Conservation (phyloP, 805 yeast genomes). For the Metschnikowia anglica region DNA sequence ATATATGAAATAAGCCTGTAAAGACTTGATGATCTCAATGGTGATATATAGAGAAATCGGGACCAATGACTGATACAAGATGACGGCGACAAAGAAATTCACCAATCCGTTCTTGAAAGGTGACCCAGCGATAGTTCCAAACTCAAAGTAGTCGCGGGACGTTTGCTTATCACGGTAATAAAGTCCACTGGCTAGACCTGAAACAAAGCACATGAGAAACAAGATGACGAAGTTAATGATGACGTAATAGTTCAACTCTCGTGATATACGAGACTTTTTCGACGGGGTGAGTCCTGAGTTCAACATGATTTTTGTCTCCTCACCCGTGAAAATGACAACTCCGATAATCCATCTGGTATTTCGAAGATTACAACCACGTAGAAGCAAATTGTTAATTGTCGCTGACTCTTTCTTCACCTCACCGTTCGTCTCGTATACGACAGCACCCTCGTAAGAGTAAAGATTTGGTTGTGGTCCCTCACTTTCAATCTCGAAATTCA, state of each 20-base stretch:
- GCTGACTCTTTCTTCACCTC: slow-evolving; percentile 55
- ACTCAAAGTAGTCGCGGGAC: slow-evolving; percentile 67
- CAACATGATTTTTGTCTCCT: slow-evolving; percentile 77
- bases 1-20: slow-evolving; percentile 73
- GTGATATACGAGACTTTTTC: slow-evolving; percentile 69
- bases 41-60: slow-evolving; percentile 80
- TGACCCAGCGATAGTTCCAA: slow-evolving; percentile 63
- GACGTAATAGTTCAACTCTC: slow-evolving; percentile 71
- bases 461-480: slow-evolving; percentile 83
- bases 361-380: slow-evolving; percentile 76
- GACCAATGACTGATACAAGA: slow-evolving; percentile 72
- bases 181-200: slow-evolving; percentile 71
- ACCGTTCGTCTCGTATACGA: slow-evolving; percentile 29
- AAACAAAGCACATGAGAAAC: slow-evolving; percentile 64
- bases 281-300: slow-evolving; percentile 80
- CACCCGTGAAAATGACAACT: slow-evolving; percentile 72
- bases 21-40: slow-evolving; percentile 74
- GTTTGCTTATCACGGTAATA: slow-evolving; percentile 47
- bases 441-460: slow-evolving; percentile 73
- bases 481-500: slow-evolving; percentile 68
- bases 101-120: slow-evolving; percentile 67
- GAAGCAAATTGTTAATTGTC: slow-evolving; percentile 63
- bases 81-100: slow-evolving; percentile 68
- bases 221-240: slow-evolving; percentile 61
- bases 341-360: slow-evolving; percentile 86